Base-by-base conservation (phyloP, 208 protist species). In the Crithidia sp. region DNA sequence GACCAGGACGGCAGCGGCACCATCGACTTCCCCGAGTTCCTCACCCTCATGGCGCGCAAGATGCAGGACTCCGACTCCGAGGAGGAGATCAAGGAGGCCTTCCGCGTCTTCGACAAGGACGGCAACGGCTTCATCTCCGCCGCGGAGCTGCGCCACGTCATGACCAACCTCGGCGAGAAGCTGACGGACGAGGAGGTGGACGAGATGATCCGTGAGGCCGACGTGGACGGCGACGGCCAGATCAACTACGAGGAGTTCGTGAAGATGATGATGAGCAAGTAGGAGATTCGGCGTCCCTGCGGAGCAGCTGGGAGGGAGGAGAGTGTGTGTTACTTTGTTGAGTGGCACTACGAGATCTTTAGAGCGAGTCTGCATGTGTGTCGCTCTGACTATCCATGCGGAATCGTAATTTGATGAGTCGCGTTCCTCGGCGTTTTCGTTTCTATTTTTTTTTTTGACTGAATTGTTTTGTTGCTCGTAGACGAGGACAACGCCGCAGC, bases 1-100 rank as follows among this genome's bases (percentile, higher is more conserved):
- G 98, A 99, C 80, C 87, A 95, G 63, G 95, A 99, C 80, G 92
- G 92, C 62, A 88, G 81, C 68, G 88, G 98, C 77, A 98, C 90
- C 39, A 99, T 99, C 82, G 97, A 99, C 84, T 99, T 99, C 85
- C 89, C 91, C 45, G 97, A 99, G 83, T 94, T 95, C 79, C 77
- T 92, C 52, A 89, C 84, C 41, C 80, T 96, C 50, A 95, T 94
- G 91, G 83, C 89, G 58, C 84, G 87, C 77, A 96, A 96, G 84
- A 96, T 95, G 92, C 84, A 95, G 78, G 91, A 96, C 76, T 87
- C 72, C 50, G 95, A 98, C 79, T 95, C 87, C 63, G 94, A 97
- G 79, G 95, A 98, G 80, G 95, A 98, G 79, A 96, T 98, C 81
- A 92, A 93, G 74, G 96, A 98, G 85, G 97, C 96, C 49, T 98